These are phyloP conservation scores for Chaetomium globosum DNA, from an alignment of 2,329 filamentous ascomycete genomes.

Conservation along the genomic window DNA sequence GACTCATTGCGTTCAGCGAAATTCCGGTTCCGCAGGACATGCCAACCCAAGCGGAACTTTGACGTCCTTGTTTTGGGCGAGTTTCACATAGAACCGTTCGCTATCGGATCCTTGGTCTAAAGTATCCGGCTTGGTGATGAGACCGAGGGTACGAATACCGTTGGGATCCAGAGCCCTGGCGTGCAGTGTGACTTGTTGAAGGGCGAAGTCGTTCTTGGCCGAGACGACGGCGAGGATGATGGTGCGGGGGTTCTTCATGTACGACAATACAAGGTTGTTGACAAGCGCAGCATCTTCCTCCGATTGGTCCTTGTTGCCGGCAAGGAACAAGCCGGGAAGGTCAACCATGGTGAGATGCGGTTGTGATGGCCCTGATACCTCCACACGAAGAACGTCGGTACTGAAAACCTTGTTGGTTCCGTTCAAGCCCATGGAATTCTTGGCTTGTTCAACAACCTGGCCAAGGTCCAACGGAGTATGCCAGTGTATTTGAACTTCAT, in stretches of 20 bases:
- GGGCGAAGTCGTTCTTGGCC: slow-evolving; percentile 59
- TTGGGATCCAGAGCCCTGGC: slow-evolving; percentile 45
- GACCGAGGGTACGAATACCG: slow-evolving; percentile 53
- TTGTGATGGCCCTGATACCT: slow-evolving; percentile 51
- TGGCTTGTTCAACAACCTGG: slow-evolving; percentile 46
- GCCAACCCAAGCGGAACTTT: slow-evolving; percentile 57
- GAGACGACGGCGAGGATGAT: slow-evolving; percentile 64
- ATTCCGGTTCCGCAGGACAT: slow-evolving; percentile 53
- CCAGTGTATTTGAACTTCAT: slow-evolving; percentile 36
- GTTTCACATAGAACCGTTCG: slow-evolving; percentile 45
- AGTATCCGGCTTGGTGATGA: slow-evolving; percentile 61
- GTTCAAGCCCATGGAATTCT: slow-evolving; percentile 53
- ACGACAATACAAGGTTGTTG: slow-evolving; percentile 52
- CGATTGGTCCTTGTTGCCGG: slow-evolving; percentile 52
- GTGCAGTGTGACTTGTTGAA: slow-evolving; percentile 59
- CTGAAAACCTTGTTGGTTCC: slow-evolving; percentile 46
- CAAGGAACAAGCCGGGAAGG: slow-evolving; percentile 58
- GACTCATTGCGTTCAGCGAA: slow-evolving; percentile 39
- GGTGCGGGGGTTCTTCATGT: slow-evolving; percentile 59
- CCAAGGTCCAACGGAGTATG: slow-evolving; percentile 38
- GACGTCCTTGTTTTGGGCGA: slow-evolving; percentile 52
- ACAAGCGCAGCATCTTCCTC: slow-evolving; percentile 50
- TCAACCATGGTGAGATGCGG: slow-evolving; percentile 62
- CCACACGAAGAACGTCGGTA: slow-evolving; percentile 52
- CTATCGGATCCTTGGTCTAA: slow-evolving; percentile 44